Evolutionary conservation across 73 alveolate species (phyloP).

Genomic region (Tetrahymena malaccensis): DNA sequence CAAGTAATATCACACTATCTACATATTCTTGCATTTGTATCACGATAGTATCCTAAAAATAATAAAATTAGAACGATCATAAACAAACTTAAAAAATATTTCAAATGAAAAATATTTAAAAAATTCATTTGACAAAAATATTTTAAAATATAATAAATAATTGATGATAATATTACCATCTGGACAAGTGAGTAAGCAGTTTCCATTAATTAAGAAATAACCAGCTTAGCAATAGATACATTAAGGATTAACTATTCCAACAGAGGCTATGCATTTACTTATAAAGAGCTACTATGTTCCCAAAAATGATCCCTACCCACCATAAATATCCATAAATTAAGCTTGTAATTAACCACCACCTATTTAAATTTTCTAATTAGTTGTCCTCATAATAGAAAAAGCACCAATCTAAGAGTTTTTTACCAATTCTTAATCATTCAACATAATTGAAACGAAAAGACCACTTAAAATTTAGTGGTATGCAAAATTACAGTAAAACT

Average conservation of each 20-base stretch:
- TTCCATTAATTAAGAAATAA: neutral
- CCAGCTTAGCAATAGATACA: neutral
- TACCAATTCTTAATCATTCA: neutral
- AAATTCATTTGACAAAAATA: no score
- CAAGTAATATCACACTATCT: neutral
- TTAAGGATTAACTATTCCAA: neutral
- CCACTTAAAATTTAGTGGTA: neutral
- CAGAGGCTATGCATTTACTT: neutral
- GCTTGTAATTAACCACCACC: neutral
- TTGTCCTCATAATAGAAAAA: neutral
- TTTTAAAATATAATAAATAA: no score
- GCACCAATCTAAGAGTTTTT: neutral
- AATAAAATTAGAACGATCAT: no score
- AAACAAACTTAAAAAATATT: no score
- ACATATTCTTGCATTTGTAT: neutral
- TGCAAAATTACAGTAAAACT: neutral
- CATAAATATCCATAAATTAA: neutral
- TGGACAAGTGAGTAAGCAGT: neutral
- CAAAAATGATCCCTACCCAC: neutral
- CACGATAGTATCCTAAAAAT: neutral
- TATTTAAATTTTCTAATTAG: neutral
- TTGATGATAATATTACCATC: no score
- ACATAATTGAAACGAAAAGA: neutral
- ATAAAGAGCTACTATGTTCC: neutral
- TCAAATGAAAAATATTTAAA: no score